Conservation (phyloP, 768 basidiomycete genomes). For the Lactarius sp. region DNA sequence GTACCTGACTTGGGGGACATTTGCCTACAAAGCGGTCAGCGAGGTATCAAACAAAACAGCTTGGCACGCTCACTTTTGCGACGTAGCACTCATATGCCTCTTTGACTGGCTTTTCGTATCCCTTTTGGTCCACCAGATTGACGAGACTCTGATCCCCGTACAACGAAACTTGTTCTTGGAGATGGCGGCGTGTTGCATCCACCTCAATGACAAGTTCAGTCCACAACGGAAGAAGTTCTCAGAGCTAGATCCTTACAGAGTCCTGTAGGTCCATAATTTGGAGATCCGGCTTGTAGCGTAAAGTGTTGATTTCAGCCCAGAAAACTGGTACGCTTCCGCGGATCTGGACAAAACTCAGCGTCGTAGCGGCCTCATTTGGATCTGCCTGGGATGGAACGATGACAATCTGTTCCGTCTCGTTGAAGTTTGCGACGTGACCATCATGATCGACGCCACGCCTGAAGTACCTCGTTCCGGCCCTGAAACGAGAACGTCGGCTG, state of each 20-base stretch:
- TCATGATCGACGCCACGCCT: slow-evolving; percentile 85
- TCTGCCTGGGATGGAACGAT: slow-evolving; percentile 59
- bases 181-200: slow-evolving; percentile 65
- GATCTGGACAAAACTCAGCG: slow-evolving; percentile 88
- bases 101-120: slow-evolving; percentile 89
- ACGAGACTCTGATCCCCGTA: slow-evolving; percentile 82
- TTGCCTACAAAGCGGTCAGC: slow-evolving; percentile 40
- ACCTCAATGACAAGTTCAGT: slow-evolving; percentile 41
- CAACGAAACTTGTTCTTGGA: slow-evolving; percentile 60
- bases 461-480: slow-evolving; percentile 97
- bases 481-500: slow-evolving; percentile 88
- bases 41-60: not conserved
- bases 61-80: slow-evolving; percentile 41
- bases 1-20: slow-evolving; percentile 70
- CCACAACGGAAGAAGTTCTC: slow-evolving; percentile 1
- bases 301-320: slow-evolving; percentile 94
- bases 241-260: slow-evolving; percentile 50
- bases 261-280: slow-evolving; percentile 91
- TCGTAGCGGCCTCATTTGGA: slow-evolving; percentile 48
- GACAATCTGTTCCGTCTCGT: slow-evolving; percentile 94
- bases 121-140: slow-evolving; percentile 91
- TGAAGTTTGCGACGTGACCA: slow-evolving; percentile 94
- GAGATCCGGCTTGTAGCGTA: slow-evolving; percentile 94
- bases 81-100: slow-evolving; percentile 87
- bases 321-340: slow-evolving; percentile 91